Percentiles rank a stretch among this genome's conserved stretches.
Conservation (phyloP, 768 basidiomycete species). For the Pleurotus eryngii region DNA sequence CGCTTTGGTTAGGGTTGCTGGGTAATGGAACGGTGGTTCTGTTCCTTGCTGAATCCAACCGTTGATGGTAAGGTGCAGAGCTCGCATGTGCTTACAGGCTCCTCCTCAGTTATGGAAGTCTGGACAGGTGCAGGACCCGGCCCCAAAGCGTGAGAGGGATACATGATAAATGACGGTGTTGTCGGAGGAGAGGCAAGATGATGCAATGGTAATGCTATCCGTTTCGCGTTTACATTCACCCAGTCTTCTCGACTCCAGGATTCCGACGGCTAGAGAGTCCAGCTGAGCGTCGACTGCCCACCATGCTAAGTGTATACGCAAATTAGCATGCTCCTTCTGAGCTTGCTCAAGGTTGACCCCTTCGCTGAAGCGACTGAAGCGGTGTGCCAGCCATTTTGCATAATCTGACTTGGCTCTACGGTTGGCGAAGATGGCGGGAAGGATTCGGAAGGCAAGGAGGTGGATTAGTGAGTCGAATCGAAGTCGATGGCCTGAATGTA, state of each 20-base stretch:
- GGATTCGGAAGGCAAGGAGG: slow-evolving; percentile 11
- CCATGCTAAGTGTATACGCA: neutral
- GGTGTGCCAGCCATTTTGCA: neutral
- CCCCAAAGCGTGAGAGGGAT: neutral
- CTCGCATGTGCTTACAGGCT: slow-evolving; percentile 18
- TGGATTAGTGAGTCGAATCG: slow-evolving; percentile 19
- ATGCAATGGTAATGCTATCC: neutral
- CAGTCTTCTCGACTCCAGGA: neutral
- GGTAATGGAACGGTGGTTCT: neutral
- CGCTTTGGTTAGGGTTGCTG: neutral
- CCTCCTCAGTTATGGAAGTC: slow-evolving; percentile 14
- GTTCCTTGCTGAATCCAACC: neutral
- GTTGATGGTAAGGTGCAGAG: neutral
- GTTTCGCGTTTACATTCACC: neutral
- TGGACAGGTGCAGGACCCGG: slow-evolving; percentile 7
- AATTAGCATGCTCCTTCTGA: neutral
- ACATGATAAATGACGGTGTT: slow-evolving; percentile 1
- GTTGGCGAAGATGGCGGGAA: slow-evolving; percentile 16
- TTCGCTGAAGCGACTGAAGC: slow-evolving; percentile 3
- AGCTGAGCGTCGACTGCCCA: neutral
- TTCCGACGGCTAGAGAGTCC: neutral
- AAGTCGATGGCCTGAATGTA: slow-evolving; percentile 24
- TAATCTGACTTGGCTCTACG: neutral
- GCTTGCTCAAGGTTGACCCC: neutral
- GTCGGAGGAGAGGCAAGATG: slow-evolving; percentile 5